These are phyloP conservation scores for Nothopassalora personata DNA, from an alignment of 2,329 filamentous ascomycete species.

Conservation along the genomic window DNA sequence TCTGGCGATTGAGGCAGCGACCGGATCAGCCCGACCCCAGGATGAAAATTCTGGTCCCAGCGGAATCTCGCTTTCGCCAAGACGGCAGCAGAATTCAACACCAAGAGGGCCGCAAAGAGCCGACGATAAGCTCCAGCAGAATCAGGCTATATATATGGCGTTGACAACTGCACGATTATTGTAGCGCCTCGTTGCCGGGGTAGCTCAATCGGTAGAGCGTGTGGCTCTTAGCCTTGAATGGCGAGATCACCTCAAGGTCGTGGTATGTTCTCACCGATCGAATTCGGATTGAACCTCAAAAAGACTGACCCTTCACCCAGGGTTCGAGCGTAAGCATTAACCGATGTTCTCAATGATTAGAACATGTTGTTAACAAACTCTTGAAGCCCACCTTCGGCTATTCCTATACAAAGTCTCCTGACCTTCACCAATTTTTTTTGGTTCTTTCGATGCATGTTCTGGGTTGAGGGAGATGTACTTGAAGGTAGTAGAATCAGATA, in stretches of 20 bases:
- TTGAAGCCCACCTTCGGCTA: background rate
- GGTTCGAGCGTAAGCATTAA: background rate
- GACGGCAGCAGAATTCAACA: background rate
- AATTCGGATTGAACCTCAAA: no score
- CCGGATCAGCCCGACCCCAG: background rate
- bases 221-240: conserved; percentile 41
- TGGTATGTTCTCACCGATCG: background rate
- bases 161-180: no score
- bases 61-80: background rate
- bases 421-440: background rate
- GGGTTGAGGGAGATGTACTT: no score
- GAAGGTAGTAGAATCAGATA: no score
- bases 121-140: background rate
- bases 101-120: background rate
- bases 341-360: background rate
- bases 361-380: background rate
- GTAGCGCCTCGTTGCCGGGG: conserved; percentile 36
- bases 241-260: background rate
- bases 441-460: background rate
- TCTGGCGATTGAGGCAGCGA: background rate
- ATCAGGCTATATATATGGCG: background rate
- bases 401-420: background rate
- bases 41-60: background rate
- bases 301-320: background rate
- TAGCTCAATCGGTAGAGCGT: conserved; percentile 52